Evolutionary conservation across 2,329 filamentous ascomycete species (phyloP).

Genomic region (Parastagonospora nodorum): DNA sequence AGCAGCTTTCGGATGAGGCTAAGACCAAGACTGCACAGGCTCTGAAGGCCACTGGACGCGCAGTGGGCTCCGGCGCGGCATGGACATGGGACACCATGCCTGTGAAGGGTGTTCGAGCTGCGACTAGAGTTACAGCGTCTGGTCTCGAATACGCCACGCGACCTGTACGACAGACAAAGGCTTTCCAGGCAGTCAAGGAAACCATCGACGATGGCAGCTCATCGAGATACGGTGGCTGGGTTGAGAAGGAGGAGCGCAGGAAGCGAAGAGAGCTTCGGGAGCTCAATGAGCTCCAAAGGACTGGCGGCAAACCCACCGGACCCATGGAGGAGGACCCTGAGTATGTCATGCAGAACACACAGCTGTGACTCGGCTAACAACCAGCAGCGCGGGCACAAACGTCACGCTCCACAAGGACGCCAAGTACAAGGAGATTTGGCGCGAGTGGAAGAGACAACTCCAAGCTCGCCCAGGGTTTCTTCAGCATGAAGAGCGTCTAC

Average conservation of each 20-base stretch:
- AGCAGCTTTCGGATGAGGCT: slow-evolving; percentile 82
- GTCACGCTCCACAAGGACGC: slow-evolving; percentile 96
- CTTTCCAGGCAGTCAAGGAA: slow-evolving; percentile 89
- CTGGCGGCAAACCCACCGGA: slow-evolving; percentile 56
- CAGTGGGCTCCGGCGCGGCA: slow-evolving; percentile 84
- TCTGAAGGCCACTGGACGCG: slow-evolving; percentile 82
- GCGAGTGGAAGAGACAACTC: slow-evolving; percentile 90
- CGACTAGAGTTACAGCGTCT: slow-evolving; percentile 82
- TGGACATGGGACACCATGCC: slow-evolving; percentile 98
- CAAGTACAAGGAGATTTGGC: slow-evolving; percentile 98
- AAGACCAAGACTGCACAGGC: slow-evolving; percentile 78
- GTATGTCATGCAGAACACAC: slow-evolving; percentile 60
- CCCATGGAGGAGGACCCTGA: slow-evolving; percentile 82
- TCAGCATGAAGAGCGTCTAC: slow-evolving; percentile 83
- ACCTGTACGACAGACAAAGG: slow-evolving; percentile 91
- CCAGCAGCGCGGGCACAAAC: slow-evolving; percentile 82
- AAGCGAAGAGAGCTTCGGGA: slow-evolving; percentile 77
- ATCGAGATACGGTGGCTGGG: slow-evolving; percentile 93
- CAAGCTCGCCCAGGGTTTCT: slow-evolving; percentile 85
- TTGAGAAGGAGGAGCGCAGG: slow-evolving; percentile 91
- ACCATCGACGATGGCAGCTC: slow-evolving; percentile 97
- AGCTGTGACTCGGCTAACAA: slow-evolving; percentile 11
- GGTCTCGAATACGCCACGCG: slow-evolving; percentile 93
- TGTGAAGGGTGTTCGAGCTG: slow-evolving; percentile 87
- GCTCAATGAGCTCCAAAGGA: slow-evolving; percentile 60